These are phyloP conservation scores for Coemansia erecta DNA, from an alignment of 192 early-diverging fungal genomes.

Conservation along the genomic window DNA sequence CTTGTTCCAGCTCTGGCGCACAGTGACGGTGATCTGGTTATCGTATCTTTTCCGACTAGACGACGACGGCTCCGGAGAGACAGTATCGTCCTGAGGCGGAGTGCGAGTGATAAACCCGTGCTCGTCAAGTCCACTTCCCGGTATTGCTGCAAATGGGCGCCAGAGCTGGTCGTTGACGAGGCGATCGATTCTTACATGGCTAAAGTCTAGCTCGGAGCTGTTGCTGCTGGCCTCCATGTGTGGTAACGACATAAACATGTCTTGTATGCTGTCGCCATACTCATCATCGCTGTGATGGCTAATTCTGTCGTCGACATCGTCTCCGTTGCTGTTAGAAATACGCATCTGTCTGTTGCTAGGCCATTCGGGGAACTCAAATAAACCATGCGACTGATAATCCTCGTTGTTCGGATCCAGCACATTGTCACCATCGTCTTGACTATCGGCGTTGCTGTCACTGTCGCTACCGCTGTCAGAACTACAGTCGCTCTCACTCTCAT, in stretches of 20 bases:
- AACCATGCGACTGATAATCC: no score
- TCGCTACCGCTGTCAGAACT: not conserved
- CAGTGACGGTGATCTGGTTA: conserved; percentile 14
- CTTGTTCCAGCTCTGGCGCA: conserved; percentile 40
- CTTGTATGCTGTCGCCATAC: no score
- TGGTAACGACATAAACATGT: no score
- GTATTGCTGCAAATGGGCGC: no score
- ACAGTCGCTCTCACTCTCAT: not conserved
- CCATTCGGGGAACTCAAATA: no score
- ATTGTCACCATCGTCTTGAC: not conserved
- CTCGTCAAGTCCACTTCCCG: no score
- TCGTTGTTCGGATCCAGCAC: not conserved
- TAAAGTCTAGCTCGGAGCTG: no score
- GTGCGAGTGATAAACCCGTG: no score
- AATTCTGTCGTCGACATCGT: not conserved
- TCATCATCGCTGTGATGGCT: not conserved
- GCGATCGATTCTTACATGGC: no score
- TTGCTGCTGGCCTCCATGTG: no score
- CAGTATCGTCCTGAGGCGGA: not conserved
- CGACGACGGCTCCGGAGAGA: not conserved
- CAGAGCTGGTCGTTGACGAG: no score
- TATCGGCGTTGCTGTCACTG: conserved; percentile 1
- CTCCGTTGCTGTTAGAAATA: not conserved
- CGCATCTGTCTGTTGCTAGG: no score
- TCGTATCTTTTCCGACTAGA: not conserved